Percentiles rank a stretch among this genome's conserved stretches.
Conservation (phyloP, 2,329 filamentous ascomycete genomes). For the Phaeosphaeria sp. region DNA sequence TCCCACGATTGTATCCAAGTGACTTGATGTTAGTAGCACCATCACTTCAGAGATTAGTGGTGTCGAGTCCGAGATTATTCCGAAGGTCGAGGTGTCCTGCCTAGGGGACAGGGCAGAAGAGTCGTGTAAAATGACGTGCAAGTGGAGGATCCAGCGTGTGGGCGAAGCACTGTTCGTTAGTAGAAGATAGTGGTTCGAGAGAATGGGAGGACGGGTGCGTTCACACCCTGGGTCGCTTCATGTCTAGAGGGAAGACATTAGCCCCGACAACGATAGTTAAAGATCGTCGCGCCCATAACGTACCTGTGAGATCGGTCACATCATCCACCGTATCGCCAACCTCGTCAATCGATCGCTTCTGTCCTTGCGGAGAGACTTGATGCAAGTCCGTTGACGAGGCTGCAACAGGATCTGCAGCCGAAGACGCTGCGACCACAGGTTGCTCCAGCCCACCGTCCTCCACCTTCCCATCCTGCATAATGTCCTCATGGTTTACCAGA, state of each 20-base stretch:
- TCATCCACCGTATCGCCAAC: conserved; percentile 35
- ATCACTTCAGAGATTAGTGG: conserved; percentile 1
- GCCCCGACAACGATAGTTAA: background rate
- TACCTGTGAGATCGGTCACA: conserved; percentile 38
- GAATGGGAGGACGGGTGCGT: conserved; percentile 27
- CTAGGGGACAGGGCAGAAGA: background rate
- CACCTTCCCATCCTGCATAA: conserved; percentile 20
- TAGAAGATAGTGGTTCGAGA: conserved; percentile 10
- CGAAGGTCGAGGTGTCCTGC: background rate
- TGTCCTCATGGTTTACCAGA: conserved; percentile 17
- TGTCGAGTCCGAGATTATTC: background rate
- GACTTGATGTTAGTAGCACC: background rate
- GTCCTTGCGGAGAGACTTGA: conserved; percentile 36
- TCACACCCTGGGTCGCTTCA: conserved; percentile 42
- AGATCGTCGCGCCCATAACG: background rate
- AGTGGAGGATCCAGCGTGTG: background rate
- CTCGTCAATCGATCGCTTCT: conserved; percentile 43
- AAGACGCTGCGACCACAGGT: conserved; percentile 31
- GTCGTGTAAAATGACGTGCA: background rate
- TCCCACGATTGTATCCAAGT: background rate
- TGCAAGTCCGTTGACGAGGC: conserved; percentile 31
- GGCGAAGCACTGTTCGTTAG: conserved; percentile 25
- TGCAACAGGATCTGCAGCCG: conserved; percentile 33
- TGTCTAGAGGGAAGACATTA: conserved; percentile 29
- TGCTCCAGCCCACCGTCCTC: conserved; percentile 33